Base-by-base conservation (phyloP, 768 basidiomycete genomes). In the Clitopilus hobsonii region DNA sequence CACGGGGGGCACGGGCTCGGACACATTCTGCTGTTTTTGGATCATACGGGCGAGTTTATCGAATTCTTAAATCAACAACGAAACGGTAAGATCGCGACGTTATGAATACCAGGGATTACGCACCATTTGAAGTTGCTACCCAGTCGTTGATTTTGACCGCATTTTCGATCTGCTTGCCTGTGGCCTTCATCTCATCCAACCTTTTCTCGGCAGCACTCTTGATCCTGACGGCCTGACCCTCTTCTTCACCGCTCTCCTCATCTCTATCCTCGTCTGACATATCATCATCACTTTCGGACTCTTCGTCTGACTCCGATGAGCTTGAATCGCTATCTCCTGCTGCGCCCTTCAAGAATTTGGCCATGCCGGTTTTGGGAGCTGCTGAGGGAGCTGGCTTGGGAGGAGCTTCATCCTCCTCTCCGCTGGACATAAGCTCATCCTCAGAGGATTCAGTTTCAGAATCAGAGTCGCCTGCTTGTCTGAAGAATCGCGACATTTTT, bases 91-190 rank as follows among this genome's bases (percentile, higher is more conserved):
- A n/a, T n/a, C n/a, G n/a, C n/a, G n/a, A n/a, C n/a, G 38, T 36
- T 47, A 50, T 59, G 50, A 64, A 56, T 45, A 48, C 51, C 8
- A 30, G 14, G 20, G 26, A 26, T 30, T 38, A 69, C 84, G 54
- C 62, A 94, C 95, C 95, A 56, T 82, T 87, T 20, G 89, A 92
- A 63, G 94, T 95, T 25, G 84, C 85, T 23, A 88, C 86, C 97
- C 97, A 99, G 72, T 99, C 94, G 63, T 95, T 96, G 62, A 96
- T 95, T 78, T 91, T 96, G 58, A 91, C 77, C 18, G 88, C 94
- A 67, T 99, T 98, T 48, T 96, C 92, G 76, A 98, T 97, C 48
- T 78, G 78, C 72, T 89, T 94, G 54, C 92, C 91, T 2, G 88
- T 89, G 1, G 84, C 84, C 70, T 98, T 95, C 85, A 98, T 95